phyloP scores from a whole-genome alignment of 768 basidiomycete species.

The Filobasidium floriforme region DNA sequence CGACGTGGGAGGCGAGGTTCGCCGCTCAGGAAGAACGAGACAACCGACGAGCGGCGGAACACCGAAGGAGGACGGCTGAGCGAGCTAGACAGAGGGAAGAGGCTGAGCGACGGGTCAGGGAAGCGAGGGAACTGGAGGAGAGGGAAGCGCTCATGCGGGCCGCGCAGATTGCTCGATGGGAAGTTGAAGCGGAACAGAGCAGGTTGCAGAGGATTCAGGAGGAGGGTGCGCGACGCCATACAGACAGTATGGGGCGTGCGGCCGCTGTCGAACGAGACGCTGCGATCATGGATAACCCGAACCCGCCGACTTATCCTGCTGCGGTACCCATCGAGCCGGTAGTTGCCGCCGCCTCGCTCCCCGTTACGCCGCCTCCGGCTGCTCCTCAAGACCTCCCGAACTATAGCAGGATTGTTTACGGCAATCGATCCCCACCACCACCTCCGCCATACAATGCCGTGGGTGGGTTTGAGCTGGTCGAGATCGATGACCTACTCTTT shows the following conservation, averaged over 20 bases:
- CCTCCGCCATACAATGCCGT: constrained; percentile 16
- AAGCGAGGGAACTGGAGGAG: constrained; percentile 9
- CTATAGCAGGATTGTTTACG: constrained; percentile 10
- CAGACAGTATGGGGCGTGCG: not conserved
- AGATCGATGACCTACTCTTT: constrained; percentile 11
- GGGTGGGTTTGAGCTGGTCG: constrained; percentile 4
- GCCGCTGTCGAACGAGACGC: not conserved
- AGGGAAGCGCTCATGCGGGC: not conserved
- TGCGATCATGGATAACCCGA: not conserved
- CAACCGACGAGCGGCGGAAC: not conserved
- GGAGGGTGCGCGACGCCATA: not conserved
- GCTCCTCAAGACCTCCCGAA: not conserved
- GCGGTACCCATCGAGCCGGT: not conserved
- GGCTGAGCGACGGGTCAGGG: not conserved
- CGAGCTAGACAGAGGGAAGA: not conserved
- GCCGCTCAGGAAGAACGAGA: constrained; percentile 8
- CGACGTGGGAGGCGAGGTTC: constrained; percentile 5
- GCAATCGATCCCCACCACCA: constrained; percentile 10
- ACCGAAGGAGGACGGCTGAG: constrained; percentile 4
- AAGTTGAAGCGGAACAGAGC: not conserved
- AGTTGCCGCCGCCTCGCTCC: not conserved
- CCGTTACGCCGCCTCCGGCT: constrained; percentile 3
- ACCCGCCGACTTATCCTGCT: not conserved
- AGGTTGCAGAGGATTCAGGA: not conserved
- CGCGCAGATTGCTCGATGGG: constrained; percentile 9